Conservation (phyloP, 2,329 filamentous ascomycete species). For the Cercospora janseana region DNA sequence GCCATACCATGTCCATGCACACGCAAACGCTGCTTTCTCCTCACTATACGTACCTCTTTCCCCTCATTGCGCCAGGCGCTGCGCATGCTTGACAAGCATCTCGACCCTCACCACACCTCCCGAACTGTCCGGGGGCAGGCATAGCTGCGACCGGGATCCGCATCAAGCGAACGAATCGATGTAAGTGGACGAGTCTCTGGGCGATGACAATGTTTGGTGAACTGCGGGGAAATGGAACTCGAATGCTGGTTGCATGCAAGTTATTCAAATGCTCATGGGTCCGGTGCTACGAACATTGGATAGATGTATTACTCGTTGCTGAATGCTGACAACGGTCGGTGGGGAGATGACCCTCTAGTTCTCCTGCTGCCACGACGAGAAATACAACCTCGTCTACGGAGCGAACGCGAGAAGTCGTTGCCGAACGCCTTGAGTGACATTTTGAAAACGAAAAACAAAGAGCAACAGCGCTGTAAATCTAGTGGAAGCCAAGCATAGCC, state of each 20-base stretch:
- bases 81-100: not conserved
- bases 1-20: constrained; percentile 14
- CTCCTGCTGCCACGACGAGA: constrained; percentile 7
- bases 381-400: constrained; percentile 2
- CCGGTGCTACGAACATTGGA: not conserved
- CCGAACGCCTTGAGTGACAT: constrained; percentile 1
- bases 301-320: not conserved
- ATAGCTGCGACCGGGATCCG: constrained; percentile 6
- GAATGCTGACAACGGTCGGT: constrained; percentile 8
- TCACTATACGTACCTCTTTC: constrained; percentile 15
- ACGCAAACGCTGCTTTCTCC: constrained; percentile 10
- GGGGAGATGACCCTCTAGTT: constrained; percentile 11
- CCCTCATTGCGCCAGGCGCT: constrained; percentile 1
- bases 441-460: not conserved
- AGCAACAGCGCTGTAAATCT: constrained; percentile 5
- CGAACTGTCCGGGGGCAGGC: not conserved
- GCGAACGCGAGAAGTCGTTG: not conserved
- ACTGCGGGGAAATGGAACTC: constrained; percentile 13
- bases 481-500: constrained; percentile 6
- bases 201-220: not conserved
- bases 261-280: constrained; percentile 4
- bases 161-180: constrained; percentile 13
- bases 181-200: constrained; percentile 3
- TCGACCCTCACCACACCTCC: not conserved
- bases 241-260: constrained; percentile 2